phyloP scores from a whole-genome alignment of 2,329 filamentous ascomycete species.

The Pseudogymnoascus sp. region DNA sequence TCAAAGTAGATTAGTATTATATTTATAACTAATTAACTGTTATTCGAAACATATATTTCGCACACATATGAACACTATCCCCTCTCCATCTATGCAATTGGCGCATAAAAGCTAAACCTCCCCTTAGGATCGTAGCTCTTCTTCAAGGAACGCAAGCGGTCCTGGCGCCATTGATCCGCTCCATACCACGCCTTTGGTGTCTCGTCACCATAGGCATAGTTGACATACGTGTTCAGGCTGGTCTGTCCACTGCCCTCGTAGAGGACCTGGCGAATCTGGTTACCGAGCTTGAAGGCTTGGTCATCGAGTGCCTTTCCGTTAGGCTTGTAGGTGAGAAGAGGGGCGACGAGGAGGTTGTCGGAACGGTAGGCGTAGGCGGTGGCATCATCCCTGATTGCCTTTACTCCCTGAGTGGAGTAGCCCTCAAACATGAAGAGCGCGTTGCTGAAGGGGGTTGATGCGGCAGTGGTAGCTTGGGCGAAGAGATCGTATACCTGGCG shows the following conservation, averaged over 20 bases:
- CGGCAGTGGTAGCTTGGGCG: slow-evolving; percentile 20
- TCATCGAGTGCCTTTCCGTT: slow-evolving; percentile 26
- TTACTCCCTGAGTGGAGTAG: slow-evolving; percentile 40
- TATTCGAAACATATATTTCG: no score
- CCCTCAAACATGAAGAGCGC: slow-evolving; percentile 48
- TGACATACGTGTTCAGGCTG: slow-evolving; percentile 36
- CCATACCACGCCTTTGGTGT: slow-evolving; percentile 36
- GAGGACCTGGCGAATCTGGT: slow-evolving; percentile 32
- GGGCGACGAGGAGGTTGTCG: slow-evolving; percentile 35
- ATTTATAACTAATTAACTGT: no score
- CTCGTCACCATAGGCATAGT: slow-evolving; percentile 44
- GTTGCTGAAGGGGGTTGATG: slow-evolving; percentile 25
- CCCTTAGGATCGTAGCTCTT: slow-evolving; percentile 38
- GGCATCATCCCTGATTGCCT: slow-evolving; percentile 27
- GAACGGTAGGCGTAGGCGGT: slow-evolving; percentile 39
- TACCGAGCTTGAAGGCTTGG: slow-evolving; percentile 30
- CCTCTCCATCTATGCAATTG: slow-evolving; percentile 22
- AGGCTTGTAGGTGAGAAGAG: slow-evolving; percentile 31
- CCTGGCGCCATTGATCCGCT: slow-evolving; percentile 38
- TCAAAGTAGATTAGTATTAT: no score
- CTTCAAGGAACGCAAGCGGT: slow-evolving; percentile 38
- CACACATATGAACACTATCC: not conserved
- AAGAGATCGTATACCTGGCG: slow-evolving; percentile 27
- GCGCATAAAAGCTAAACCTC: slow-evolving; percentile 38
- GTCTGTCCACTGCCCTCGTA: slow-evolving; percentile 27